Percentiles rank a stretch among this genome's conserved stretches.
These are phyloP conservation scores for Nakazawaea sp. DNA, from an alignment of 805 yeast species.

Conservation along the genomic window DNA sequence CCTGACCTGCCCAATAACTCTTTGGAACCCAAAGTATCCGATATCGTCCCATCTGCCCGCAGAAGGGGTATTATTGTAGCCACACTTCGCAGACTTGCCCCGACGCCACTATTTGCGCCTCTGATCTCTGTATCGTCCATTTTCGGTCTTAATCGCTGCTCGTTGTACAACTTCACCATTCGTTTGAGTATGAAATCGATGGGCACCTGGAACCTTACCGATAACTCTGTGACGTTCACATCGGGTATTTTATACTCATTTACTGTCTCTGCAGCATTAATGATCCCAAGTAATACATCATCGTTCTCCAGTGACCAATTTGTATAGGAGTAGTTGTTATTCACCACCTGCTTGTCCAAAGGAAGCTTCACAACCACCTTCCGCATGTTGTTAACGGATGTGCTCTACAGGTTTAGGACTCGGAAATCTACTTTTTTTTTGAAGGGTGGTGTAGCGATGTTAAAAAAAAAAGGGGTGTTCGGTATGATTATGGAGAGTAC, in stretches of 20 bases:
- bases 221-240: conserved; percentile 3
- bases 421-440: too few species aligned
- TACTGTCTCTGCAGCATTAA: background rate
- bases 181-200: conserved; percentile 6
- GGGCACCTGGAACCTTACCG: conserved; percentile 8
- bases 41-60: too few species aligned
- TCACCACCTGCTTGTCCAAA: conserved; percentile 9
- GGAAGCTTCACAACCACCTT: conserved; percentile 6
- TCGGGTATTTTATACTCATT: conserved; percentile 1
- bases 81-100: background rate
- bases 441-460: too few species aligned
- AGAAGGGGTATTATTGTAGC: too few species aligned
- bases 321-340: conserved; percentile 3
- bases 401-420: too few species aligned
- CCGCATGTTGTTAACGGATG: too few species aligned
- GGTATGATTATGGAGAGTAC: conserved; percentile 6
- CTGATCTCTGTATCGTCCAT: background rate
- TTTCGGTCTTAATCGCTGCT: too few species aligned
- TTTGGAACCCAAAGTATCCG: too few species aligned
- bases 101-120: background rate
- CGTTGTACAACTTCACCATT: conserved; percentile 6
- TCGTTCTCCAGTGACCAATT: conserved; percentile 8
- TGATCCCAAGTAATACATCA: background rate
- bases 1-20: too few species aligned
- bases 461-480: background rate